Percentiles rank a stretch among this genome's conserved stretches.
These are phyloP conservation scores for Aureobasidium melanogenum DNA, from an alignment of 2,329 filamentous ascomycete genomes.

Conservation along the genomic window DNA sequence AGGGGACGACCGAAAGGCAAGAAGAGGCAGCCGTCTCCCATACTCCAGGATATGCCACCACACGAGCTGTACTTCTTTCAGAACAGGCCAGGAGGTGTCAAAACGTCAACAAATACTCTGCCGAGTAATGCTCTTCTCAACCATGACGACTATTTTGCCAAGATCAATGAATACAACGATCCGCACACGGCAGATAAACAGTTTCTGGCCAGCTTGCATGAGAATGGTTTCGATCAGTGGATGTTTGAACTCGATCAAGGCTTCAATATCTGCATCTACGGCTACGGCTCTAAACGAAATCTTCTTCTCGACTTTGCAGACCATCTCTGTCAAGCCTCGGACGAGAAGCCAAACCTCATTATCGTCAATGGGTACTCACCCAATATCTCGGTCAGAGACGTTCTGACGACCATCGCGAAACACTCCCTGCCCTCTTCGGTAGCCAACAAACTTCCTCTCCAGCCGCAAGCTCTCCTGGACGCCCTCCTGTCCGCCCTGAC, in stretches of 20 bases:
- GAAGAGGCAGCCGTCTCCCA: constrained; percentile 57
- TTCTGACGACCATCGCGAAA: constrained; percentile 59
- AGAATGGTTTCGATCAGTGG: constrained; percentile 84
- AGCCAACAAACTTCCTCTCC: constrained; percentile 49
- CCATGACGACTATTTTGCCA: constrained; percentile 82
- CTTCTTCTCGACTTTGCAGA: constrained; percentile 69
- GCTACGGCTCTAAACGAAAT: constrained; percentile 78
- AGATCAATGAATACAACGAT: constrained; percentile 56
- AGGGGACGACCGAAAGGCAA: constrained; percentile 47
- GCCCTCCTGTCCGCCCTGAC: constrained; percentile 55
- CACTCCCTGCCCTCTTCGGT: constrained; percentile 44
- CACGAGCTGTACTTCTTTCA: constrained; percentile 93
- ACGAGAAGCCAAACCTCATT: constrained; percentile 53
- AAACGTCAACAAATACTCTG: constrained; percentile 82
- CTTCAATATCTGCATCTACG: constrained; percentile 86
- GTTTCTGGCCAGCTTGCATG: constrained; percentile 66
- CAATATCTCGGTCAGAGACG: constrained; percentile 57
- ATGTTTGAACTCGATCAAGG: constrained; percentile 76
- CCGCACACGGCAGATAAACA: constrained; percentile 61
- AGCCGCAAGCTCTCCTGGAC: constrained; percentile 60
- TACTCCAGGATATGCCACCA: constrained; percentile 69
- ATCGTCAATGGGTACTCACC: constrained; percentile 79
- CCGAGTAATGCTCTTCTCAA: constrained; percentile 66
- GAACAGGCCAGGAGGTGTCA: constrained; percentile 69
- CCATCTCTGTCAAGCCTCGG: constrained; percentile 49